Conservation (phyloP, 2,329 filamentous ascomycete species). For the Raffaelea ambrosiae region DNA sequence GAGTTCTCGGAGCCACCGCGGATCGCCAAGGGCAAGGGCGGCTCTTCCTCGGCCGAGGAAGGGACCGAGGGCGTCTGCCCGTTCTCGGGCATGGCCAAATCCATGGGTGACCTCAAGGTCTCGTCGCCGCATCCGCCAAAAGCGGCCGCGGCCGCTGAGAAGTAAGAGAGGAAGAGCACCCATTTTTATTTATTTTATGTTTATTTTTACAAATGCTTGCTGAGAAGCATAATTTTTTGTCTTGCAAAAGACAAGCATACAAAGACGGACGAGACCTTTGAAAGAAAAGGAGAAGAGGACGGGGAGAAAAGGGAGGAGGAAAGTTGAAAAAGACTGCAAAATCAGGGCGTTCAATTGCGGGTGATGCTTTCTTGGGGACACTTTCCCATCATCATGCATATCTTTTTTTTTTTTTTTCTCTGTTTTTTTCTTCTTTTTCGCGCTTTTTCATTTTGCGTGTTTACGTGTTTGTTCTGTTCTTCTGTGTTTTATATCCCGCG, state of each 20-base stretch:
- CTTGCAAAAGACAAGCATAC: not conserved
- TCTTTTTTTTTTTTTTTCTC: not conserved
- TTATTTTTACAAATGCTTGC: too few relatives aligned
- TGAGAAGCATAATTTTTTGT: too few relatives aligned
- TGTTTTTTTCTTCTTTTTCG: not conserved
- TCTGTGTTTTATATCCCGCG: too few relatives aligned
- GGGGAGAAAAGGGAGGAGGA: too few relatives aligned
- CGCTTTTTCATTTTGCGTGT: too few relatives aligned
- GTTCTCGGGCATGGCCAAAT: slow-evolving; percentile 16
- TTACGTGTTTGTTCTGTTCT: not conserved
- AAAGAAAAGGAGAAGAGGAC: too few relatives aligned
- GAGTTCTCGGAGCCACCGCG: not conserved
- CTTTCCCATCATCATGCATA: too few relatives aligned
- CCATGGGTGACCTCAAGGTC: slow-evolving; percentile 12
- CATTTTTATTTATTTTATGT: too few relatives aligned
- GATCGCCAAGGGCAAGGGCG: not conserved
- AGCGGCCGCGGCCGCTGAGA: not conserved
- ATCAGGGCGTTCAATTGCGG: too few relatives aligned
- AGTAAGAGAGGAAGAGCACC: not conserved
- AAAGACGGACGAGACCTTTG: not conserved
- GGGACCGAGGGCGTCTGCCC: slow-evolving; percentile 16
- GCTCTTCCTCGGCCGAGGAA: not conserved
- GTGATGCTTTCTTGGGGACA: too few relatives aligned
- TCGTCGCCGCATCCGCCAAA: not conserved
- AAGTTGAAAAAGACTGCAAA: too few relatives aligned